Conservation (phyloP, 768 basidiomycete species). For the Suillus placidus region DNA sequence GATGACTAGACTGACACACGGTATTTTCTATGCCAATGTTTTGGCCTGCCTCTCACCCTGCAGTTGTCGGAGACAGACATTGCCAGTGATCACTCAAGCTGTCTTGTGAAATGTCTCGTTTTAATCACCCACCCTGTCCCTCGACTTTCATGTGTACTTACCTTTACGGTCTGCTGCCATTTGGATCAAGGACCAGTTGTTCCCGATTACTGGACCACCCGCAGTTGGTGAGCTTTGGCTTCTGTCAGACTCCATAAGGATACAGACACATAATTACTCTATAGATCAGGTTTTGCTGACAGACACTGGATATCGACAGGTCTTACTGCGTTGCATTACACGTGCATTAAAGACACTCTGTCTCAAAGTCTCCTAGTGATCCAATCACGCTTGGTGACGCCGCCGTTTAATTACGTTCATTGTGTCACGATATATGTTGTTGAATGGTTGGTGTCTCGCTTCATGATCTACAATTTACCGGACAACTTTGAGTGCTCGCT, state of each 20-base stretch:
- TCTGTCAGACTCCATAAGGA: background rate
- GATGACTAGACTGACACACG: background rate
- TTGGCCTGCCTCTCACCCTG: background rate
- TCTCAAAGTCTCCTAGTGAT: background rate
- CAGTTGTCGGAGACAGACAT: background rate
- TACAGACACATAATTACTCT: background rate
- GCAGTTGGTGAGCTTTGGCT: slow-evolving; percentile 3
- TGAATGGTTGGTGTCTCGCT: background rate
- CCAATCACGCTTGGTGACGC: background rate
- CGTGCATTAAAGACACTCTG: background rate
- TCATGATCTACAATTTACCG: background rate
- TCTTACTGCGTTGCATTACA: background rate
- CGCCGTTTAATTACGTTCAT: background rate
- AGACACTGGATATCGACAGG: background rate
- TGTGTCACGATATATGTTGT: background rate
- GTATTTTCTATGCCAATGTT: background rate
- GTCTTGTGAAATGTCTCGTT: background rate
- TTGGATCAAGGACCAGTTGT: too few relatives aligned
- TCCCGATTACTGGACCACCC: background rate
- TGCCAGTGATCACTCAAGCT: background rate
- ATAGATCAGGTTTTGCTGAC: background rate
- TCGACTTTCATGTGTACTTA: background rate
- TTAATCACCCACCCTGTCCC: background rate
- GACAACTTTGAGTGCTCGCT: background rate
- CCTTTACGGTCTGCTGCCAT: background rate